These are phyloP conservation scores for Penicillium manginii DNA, from an alignment of 495 filamentous ascomycete genomes.

Conservation along the genomic window DNA sequence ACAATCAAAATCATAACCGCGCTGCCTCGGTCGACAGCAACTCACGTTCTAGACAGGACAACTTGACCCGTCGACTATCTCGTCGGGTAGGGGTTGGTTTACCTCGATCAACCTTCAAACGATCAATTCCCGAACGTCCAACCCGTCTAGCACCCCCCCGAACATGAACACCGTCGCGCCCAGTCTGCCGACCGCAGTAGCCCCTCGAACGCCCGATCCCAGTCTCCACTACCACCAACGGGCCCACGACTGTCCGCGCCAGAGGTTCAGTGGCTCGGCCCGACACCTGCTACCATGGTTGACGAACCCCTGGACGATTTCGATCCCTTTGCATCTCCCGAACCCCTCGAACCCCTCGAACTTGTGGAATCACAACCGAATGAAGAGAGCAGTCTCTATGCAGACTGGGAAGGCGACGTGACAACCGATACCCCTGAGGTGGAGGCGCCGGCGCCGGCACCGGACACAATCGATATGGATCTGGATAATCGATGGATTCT, in stretches of 20 bases:
- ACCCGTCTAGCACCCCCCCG: conserved; percentile 67
- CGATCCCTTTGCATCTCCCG: conserved; percentile 12
- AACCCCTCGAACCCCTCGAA: conserved; percentile 4
- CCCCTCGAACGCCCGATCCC: conserved; percentile 49
- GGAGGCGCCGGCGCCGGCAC: conserved; percentile 38
- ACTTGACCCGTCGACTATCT: conserved; percentile 59
- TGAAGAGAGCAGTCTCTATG: conserved; percentile 28
- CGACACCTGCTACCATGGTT: conserved; percentile 40
- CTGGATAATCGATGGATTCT: conserved; percentile 91
- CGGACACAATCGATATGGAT: conserved; percentile 72
- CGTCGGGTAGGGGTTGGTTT: conserved; percentile 78
- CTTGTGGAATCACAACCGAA: conserved; percentile 13
- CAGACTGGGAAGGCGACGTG: conserved; percentile 32
- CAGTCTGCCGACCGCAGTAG: conserved; percentile 70
- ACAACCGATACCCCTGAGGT: conserved; percentile 33
- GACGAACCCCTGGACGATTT: conserved; percentile 24
- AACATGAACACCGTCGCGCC: conserved; percentile 71
- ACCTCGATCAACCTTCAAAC: conserved; percentile 72
- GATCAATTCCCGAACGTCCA: conserved; percentile 78
- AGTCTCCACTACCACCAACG: conserved; percentile 46
- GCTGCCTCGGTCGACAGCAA: conserved; percentile 30
- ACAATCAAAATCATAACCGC: conserved; percentile 14
- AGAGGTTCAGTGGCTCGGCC: conserved; percentile 51
- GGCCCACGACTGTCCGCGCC: conserved; percentile 51
- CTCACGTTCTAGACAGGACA: conserved; percentile 45